Conservation (phyloP, 495 filamentous ascomycete genomes). For the Tuber microsphaerosporum region DNA sequence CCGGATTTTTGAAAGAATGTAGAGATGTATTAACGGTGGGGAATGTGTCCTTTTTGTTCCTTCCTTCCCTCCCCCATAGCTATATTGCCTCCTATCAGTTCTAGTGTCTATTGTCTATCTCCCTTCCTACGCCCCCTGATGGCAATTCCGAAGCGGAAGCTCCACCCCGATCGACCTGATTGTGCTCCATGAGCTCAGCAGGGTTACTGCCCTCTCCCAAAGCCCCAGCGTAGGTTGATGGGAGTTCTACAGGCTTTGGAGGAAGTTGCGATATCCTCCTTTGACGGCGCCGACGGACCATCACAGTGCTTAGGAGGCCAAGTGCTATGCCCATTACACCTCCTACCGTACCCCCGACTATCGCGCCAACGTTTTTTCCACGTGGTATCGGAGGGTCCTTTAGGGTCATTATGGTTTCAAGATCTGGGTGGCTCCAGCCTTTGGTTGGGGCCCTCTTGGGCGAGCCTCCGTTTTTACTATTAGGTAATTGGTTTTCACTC, state of each 20-base stretch:
- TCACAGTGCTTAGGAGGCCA: background rate
- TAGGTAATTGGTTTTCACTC: background rate
- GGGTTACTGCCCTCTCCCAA: background rate
- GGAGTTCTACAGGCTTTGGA: background rate
- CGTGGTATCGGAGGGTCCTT: background rate
- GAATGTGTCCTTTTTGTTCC: background rate
- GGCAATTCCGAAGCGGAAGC: background rate
- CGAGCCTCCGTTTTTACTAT: background rate
- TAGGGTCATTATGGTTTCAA: background rate
- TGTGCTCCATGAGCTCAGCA: too few relatives aligned
- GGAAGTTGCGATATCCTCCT: background rate
- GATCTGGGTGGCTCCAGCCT: background rate
- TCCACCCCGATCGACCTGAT: background rate
- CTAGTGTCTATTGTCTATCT: background rate
- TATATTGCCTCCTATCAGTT: background rate
- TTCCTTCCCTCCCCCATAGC: background rate
- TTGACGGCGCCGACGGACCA: background rate
- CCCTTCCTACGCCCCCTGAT: background rate
- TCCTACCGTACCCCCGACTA: background rate
- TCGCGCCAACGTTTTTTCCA: background rate
- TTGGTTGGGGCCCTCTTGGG: background rate
- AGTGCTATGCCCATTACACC: background rate
- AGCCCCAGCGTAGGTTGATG: background rate
- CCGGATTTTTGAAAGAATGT: background rate
- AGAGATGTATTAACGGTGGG: too few relatives aligned